Evolutionary conservation across 139 green algal genomes (phyloP).

Genomic region (Bryopsis sp.): DNA sequence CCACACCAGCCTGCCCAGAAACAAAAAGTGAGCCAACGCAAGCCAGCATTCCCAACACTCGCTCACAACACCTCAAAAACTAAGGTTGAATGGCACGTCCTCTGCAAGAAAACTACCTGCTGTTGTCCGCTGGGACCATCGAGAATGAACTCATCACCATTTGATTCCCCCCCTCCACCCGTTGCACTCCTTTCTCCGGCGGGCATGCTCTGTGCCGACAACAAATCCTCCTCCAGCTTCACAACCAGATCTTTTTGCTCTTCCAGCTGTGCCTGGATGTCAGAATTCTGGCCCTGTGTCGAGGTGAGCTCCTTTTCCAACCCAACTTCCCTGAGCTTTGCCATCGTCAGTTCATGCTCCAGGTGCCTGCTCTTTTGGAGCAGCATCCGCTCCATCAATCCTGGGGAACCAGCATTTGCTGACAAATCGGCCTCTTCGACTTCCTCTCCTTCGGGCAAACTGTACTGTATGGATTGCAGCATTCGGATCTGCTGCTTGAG

Average conservation of each 20-base stretch:
- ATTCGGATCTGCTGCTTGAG: slow-evolving; percentile 53
- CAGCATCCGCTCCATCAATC: slow-evolving; percentile 64
- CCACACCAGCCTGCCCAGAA: not conserved
- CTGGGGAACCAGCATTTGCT: not conserved
- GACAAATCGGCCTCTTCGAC: not conserved
- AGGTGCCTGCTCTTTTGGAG: slow-evolving; percentile 73
- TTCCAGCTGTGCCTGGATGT: slow-evolving; percentile 27
- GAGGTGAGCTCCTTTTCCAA: not conserved
- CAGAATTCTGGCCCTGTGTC: not conserved
- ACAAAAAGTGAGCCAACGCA: not conserved
- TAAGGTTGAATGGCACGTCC: not conserved
- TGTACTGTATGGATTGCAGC: slow-evolving; percentile 68
- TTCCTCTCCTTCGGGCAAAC: too few species aligned
- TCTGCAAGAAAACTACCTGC: not conserved
- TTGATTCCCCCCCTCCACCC: not conserved
- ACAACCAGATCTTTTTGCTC: slow-evolving; percentile 37
- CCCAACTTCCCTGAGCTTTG: slow-evolving; percentile 35
- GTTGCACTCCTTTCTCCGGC: not conserved
- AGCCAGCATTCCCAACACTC: not conserved
- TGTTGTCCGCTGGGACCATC: not conserved
- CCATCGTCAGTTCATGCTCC: slow-evolving; percentile 83
- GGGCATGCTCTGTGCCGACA: not conserved
- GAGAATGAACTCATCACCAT: not conserved
- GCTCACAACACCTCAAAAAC: not conserved
- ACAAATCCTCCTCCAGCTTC: slow-evolving; percentile 55